phyloP scores from a whole-genome alignment of 345 rosid genomes.

The Cardamine chenopodiifolia region DNA sequence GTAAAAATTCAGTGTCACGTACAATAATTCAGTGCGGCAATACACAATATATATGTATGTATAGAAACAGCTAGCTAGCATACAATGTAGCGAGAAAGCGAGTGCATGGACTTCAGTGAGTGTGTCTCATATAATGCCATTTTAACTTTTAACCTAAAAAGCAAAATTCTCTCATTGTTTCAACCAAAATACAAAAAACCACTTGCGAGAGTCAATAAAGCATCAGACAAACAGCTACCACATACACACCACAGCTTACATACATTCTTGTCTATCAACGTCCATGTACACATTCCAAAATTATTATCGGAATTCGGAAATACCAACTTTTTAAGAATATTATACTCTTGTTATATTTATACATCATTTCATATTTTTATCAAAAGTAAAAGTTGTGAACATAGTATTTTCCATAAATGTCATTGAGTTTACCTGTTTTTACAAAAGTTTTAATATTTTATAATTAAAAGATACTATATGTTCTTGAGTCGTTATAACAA shows the following conservation, averaged over 20 bases:
- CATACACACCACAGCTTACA: conserved; percentile 39
- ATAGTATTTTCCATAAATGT: background rate
- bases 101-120: conserved; percentile 47
- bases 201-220: conserved; percentile 40
- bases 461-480: background rate
- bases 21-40: background rate
- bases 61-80: conserved; percentile 43
- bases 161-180: conserved; percentile 31
- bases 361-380: background rate
- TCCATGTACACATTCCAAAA: conserved; percentile 30
- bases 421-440: background rate
- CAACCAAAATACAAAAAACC: conserved; percentile 26
- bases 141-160: conserved; percentile 42
- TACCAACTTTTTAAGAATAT: background rate
- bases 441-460: background rate
- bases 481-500: conserved; percentile 23
- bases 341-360: background rate
- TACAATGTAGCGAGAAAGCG: conserved; percentile 42
- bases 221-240: conserved; percentile 42
- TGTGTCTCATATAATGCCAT: conserved; percentile 38
- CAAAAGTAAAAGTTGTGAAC: background rate
- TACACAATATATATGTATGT: background rate
- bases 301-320: conserved; percentile 8
- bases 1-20: background rate
- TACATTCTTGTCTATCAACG: conserved; percentile 15